These are phyloP conservation scores for Canariomyces notabilis DNA, from an alignment of 2,329 filamentous ascomycete species.

Conservation along the genomic window DNA sequence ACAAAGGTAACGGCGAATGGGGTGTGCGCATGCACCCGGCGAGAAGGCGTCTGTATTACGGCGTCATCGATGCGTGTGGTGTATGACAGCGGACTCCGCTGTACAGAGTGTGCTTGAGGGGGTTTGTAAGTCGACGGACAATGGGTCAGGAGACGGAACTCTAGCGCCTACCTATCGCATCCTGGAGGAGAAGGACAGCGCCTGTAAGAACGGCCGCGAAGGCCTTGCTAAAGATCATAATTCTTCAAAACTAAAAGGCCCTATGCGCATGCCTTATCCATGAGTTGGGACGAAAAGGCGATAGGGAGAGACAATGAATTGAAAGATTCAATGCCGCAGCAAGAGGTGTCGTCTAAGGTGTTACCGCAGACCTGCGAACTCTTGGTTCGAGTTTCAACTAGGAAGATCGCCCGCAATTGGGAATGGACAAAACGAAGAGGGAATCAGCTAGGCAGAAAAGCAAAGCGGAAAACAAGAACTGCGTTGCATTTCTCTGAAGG, in stretches of 20 bases:
- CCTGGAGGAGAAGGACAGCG: constrained; percentile 23
- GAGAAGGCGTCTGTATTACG: constrained; percentile 70
- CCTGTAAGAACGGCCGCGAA: constrained; percentile 27
- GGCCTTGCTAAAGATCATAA: constrained; percentile 29
- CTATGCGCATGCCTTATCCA: constrained; percentile 5
- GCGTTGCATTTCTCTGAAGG: background rate
- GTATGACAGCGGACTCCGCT: constrained; percentile 71
- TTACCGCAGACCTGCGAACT: too few relatives aligned
- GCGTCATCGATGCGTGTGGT: constrained; percentile 70
- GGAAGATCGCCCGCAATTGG: background rate
- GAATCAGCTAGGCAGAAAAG: background rate
- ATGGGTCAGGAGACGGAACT: background rate
- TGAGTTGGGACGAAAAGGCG: background rate
- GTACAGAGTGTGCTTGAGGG: constrained; percentile 60
- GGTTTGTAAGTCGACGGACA: constrained; percentile 2
- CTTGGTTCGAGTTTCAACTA: background rate
- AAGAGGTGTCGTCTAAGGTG: too few relatives aligned
- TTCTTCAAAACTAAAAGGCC: constrained; percentile 10
- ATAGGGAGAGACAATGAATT: background rate
- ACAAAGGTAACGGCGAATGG: constrained; percentile 81
- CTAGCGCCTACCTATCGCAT: constrained; percentile 25
- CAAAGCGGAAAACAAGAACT: too few relatives aligned
- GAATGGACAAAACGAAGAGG: background rate
- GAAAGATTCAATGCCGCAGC: too few relatives aligned
- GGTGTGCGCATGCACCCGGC: constrained; percentile 74